Evolutionary conservation across 2,329 filamentous ascomycete genomes (phyloP).

Genomic region (Stagonosporopsis vannaccii): DNA sequence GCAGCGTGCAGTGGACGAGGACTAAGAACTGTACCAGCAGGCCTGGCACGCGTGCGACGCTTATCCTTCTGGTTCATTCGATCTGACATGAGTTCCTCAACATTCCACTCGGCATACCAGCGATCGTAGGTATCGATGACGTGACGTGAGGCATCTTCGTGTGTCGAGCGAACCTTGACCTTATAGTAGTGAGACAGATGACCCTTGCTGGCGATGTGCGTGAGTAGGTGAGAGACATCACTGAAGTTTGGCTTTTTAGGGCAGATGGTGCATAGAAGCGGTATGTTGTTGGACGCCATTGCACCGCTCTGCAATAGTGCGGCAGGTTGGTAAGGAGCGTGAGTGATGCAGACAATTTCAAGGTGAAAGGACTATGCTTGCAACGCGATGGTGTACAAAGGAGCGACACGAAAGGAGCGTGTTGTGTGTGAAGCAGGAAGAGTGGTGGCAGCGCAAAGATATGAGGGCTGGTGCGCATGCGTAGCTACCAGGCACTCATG

Average conservation of each 20-base stretch:
- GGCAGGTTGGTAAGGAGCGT: slow-evolving; percentile 34
- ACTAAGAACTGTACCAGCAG: slow-evolving; percentile 36
- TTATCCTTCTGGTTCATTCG: slow-evolving; percentile 78
- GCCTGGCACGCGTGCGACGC: slow-evolving; percentile 60
- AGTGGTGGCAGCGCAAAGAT: slow-evolving; percentile 37
- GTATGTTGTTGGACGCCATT: slow-evolving; percentile 59
- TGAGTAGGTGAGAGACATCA: slow-evolving; percentile 89
- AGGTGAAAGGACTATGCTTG: slow-evolving; percentile 38
- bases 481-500: slow-evolving; percentile 34
- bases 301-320: slow-evolving; percentile 27
- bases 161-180: slow-evolving; percentile 73
- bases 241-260: slow-evolving; percentile 82
- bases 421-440: slow-evolving; percentile 42
- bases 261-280: slow-evolving; percentile 83
- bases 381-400: slow-evolving; percentile 34
- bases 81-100: slow-evolving; percentile 77
- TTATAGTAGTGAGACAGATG: slow-evolving; percentile 87
- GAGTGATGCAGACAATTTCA: slow-evolving; percentile 26
- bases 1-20: neutral
- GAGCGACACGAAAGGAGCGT: slow-evolving; percentile 48
- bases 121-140: slow-evolving; percentile 73
- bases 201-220: slow-evolving; percentile 91
- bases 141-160: slow-evolving; percentile 69
- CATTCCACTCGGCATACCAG: slow-evolving; percentile 77
- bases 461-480: slow-evolving; percentile 29